Conservation (phyloP, 73 alveolate species). For the Breviolum minutum region DNA sequence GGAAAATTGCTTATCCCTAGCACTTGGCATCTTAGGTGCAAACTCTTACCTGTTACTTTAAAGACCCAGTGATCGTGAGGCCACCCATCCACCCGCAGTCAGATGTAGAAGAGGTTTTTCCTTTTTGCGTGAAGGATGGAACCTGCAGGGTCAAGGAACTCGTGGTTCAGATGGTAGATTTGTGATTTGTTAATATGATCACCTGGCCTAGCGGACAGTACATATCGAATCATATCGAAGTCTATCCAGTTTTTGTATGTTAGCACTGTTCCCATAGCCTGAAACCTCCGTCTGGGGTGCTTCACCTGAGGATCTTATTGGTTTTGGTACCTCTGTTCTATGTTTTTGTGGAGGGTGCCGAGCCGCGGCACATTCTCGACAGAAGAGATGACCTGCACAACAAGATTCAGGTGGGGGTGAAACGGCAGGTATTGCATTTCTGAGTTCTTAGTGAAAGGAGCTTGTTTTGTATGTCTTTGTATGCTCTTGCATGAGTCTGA, state of each 20-base stretch:
- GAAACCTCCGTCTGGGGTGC: too few species aligned
- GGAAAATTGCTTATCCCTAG: too few species aligned
- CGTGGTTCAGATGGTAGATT: too few species aligned
- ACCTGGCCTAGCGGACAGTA: too few species aligned
- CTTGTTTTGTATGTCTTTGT: neutral
- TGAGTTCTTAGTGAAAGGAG: neutral
- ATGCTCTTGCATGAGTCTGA: neutral
- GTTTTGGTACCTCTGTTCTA: slow-evolving; percentile 69
- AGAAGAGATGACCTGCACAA: slow-evolving; percentile 39
- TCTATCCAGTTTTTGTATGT: neutral
- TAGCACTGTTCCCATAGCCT: neutral
- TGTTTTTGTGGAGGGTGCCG: slow-evolving; percentile 66
- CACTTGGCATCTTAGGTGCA: too few species aligned
- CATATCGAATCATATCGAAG: neutral
- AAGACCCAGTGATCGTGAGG: too few species aligned
- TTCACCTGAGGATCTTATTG: slow-evolving; percentile 39
- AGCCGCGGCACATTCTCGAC: slow-evolving; percentile 69
- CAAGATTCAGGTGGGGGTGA: neutral
- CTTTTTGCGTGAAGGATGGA: too few species aligned
- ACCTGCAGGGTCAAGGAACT: too few species aligned
- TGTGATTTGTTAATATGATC: too few species aligned
- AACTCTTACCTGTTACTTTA: too few species aligned
- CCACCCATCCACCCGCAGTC: too few species aligned
- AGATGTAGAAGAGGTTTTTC: too few species aligned
- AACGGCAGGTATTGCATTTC: neutral